These are phyloP conservation scores for Termitomyces sp. DNA, from an alignment of 768 basidiomycete species.

Conservation along the genomic window DNA sequence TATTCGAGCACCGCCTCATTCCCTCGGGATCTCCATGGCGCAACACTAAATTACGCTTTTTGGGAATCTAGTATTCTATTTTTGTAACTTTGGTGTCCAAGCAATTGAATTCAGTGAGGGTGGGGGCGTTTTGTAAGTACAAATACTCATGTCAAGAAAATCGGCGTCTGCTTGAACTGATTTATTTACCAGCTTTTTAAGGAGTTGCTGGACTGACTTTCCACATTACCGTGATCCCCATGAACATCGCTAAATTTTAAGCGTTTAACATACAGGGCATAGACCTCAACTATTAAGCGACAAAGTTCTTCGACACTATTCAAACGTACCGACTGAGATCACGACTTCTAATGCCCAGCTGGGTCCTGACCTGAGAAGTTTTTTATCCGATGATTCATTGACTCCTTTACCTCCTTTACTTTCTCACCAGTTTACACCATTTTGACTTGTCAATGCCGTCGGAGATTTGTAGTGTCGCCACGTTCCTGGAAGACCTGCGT, in stretches of 20 bases:
- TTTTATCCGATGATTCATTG: not conserved
- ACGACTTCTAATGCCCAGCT: not conserved
- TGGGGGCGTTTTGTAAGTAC: not conserved
- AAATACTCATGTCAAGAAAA: not conserved
- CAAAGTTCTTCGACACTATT: conserved; percentile 8
- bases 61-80: conserved; percentile 2
- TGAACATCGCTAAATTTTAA: conserved; percentile 1
- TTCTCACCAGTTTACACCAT: not conserved
- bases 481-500: not conserved
- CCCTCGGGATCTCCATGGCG: conserved; percentile 12
- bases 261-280: conserved; percentile 10
- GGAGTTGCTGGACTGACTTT: no score
- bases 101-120: not conserved
- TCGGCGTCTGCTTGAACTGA: not conserved
- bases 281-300: conserved; percentile 6
- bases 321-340: not conserved
- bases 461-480: not conserved
- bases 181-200: not conserved
- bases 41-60: not conserved
- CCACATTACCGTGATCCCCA: not conserved
- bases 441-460: not conserved
- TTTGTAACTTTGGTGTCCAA: not conserved
- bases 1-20: conserved; percentile 4
- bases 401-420: not conserved
- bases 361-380: not conserved